Base-by-base conservation (phyloP, 306 rosid genomes). In the Dicorynia guianensis region DNA sequence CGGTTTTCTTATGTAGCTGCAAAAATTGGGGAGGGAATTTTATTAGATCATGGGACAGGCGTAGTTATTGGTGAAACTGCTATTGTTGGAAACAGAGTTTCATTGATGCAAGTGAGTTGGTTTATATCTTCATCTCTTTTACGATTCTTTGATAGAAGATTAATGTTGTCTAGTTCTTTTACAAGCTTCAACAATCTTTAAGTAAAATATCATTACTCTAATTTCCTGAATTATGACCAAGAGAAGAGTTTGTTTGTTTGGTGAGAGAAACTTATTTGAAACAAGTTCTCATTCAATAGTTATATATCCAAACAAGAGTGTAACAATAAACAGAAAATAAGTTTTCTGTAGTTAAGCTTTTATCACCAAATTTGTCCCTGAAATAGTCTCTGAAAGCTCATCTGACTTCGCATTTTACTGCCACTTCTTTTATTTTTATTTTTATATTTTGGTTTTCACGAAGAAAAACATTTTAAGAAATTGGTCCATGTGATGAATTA, bases 11-110 rank as follows among this genome's bases (percentile, higher is more conserved):
- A 55, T 84, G 42, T 79, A 95, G 98, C 96, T 80, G 94, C 98
- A 14, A 87, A 79, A 85, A 89, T 92, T 83, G 98, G 98, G 71
- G 98, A 95, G 84, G 97, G 96, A 66, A 92, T 95, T 81, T 75
- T 95, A 69, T 89, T 95, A 87, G 98, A 95, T 85, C 98, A 95
- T 72, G 97, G 85, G 18, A 92, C 97, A 4, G 97, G 98, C 76
- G 86, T 95, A 80, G 98, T 95, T 82, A 92, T 95, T 81, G 98
- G 98, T 59, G 98, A 95, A 89, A 95, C 98, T 82, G 93, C 98
- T 77, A 81, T 86, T 65, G 79, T 92, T 73, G 96, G 98, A 72
- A 90, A 92, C 82, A 85, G 98, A 86, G 98, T 95, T 77, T 95
- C 98, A 81, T 52, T 92, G 78, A 90, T 95, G 98, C 98, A 94